Evolutionary conservation across 163 green algal genomes (phyloP).

Genomic region (Prototheca stagnorum): DNA sequence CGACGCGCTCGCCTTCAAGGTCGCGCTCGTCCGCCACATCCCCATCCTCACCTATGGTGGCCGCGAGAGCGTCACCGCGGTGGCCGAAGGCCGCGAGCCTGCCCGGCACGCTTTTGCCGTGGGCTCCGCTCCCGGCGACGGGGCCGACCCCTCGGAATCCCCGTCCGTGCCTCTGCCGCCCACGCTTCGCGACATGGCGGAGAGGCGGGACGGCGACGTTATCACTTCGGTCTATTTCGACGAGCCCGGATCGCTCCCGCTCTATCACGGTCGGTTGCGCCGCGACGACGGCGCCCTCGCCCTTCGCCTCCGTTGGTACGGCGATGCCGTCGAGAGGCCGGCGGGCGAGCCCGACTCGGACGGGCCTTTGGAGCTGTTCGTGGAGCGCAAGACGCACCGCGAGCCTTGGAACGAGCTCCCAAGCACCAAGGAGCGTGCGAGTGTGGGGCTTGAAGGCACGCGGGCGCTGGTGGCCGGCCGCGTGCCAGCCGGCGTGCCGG

Average conservation of each 20-base stretch:
- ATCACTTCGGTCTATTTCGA: constrained; percentile 41
- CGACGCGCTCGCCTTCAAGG: constrained; percentile 33
- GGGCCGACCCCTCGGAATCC: neutral
- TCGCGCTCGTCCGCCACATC: constrained; percentile 32
- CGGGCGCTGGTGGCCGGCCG: constrained; percentile 8
- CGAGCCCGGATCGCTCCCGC: constrained; percentile 18
- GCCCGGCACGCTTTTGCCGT: neutral
- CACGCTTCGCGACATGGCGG: too few species aligned
- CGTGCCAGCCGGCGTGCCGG: too few species aligned
- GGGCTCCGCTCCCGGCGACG: neutral
- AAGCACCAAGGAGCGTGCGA: constrained; percentile 46
- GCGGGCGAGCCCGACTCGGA: constrained; percentile 11
- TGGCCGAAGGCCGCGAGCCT: too few species aligned
- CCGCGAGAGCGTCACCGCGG: constrained; percentile 14
- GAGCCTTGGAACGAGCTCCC: constrained; percentile 45
- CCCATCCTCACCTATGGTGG: constrained; percentile 41
- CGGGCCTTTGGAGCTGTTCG: constrained; percentile 46
- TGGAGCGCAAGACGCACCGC: constrained; percentile 70
- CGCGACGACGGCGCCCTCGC: constrained; percentile 36
- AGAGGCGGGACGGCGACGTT: constrained; percentile 10
- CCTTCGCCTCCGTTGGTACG: constrained; percentile 48
- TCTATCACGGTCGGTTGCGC: constrained; percentile 45
- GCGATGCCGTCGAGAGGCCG: constrained; percentile 3
- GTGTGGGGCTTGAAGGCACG: constrained; percentile 1
- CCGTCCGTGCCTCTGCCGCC: too few species aligned